Conservation (phyloP, 2,329 filamentous ascomycete species). For the Mycosphaerella arachidis region DNA sequence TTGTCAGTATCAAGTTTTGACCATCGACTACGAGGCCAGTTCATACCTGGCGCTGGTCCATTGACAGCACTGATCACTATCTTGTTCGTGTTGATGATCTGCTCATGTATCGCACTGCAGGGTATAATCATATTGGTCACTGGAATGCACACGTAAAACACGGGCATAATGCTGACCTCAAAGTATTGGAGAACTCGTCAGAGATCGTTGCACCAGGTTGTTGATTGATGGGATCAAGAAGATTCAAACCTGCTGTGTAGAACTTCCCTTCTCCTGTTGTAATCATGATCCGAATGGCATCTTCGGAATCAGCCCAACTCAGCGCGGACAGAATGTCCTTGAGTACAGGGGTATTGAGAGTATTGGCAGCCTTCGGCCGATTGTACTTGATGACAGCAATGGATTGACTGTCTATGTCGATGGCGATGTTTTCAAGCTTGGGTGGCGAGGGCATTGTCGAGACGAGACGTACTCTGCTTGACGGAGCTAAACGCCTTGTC, state of each 20-base stretch:
- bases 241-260: constrained; percentile 22
- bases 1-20: background rate
- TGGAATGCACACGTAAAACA: too few species aligned
- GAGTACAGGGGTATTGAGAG: constrained; percentile 16
- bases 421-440: constrained; percentile 14
- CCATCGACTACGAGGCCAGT: too few species aligned
- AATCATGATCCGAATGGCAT: constrained; percentile 17
- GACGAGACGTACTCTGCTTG: background rate
- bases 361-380: constrained; percentile 21
- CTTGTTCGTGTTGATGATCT: constrained; percentile 20
- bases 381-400: constrained; percentile 24
- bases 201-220: constrained; percentile 16
- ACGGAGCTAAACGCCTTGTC: too few species aligned
- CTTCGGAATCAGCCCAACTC: constrained; percentile 16
- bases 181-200: constrained; percentile 14
- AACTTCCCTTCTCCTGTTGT: constrained; percentile 23
- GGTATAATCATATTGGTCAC: background rate
- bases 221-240: constrained; percentile 18
- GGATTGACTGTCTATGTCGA: constrained; percentile 15
- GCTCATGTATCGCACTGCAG: constrained; percentile 15
- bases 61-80: constrained; percentile 21
- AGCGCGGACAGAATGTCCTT: constrained; percentile 20
- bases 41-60: constrained; percentile 21
- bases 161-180: constrained; percentile 4
- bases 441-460: constrained; percentile 17